Conservation (phyloP, 805 yeast species). For the Nakazawaea molendinolei region DNA sequence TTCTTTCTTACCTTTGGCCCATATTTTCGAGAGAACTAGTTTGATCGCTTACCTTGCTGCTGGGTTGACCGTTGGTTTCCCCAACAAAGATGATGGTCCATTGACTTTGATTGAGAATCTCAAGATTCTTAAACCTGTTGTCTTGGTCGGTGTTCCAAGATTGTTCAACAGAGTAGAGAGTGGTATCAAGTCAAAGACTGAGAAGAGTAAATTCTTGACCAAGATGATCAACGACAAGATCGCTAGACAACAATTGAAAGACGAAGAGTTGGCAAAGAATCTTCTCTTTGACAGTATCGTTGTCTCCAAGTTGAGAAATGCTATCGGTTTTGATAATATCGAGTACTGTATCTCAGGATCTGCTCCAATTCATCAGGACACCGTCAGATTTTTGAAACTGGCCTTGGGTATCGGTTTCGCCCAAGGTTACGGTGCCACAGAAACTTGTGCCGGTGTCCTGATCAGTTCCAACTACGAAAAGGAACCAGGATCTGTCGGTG, state of each 20-base stretch:
- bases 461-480: slow-evolving; percentile 35
- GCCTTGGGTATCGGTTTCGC: slow-evolving; percentile 44
- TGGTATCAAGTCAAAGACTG: slow-evolving; percentile 44
- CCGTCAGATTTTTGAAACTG: slow-evolving; percentile 56
- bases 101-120: slow-evolving; percentile 54
- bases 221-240: slow-evolving; percentile 10
- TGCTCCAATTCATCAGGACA: slow-evolving; percentile 63
- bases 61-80: slow-evolving; percentile 36
- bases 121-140: slow-evolving; percentile 44
- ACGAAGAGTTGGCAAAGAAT: slow-evolving; percentile 12
- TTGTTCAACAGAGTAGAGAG: slow-evolving; percentile 56
- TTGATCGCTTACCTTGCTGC: slow-evolving; percentile 4
- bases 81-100: slow-evolving; percentile 41
- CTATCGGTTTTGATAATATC: slow-evolving; percentile 40
- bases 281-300: slow-evolving; percentile 29
- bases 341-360: slow-evolving; percentile 46
- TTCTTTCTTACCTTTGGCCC: slow-evolving; percentile 15
- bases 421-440: slow-evolving; percentile 78
- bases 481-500: slow-evolving; percentile 51
- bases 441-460: slow-evolving; percentile 59
- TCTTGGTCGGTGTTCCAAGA: slow-evolving; percentile 56
- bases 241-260: slow-evolving; percentile 11
- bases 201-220: slow-evolving; percentile 13
- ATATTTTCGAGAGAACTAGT: slow-evolving; percentile 16
- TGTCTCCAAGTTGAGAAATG: slow-evolving; percentile 34